Evolutionary conservation across 1,139 yeast species (phyloP), one percentile per base, ranked within the genome.

Genomic region (Geotrichum macrosporum): DNA sequence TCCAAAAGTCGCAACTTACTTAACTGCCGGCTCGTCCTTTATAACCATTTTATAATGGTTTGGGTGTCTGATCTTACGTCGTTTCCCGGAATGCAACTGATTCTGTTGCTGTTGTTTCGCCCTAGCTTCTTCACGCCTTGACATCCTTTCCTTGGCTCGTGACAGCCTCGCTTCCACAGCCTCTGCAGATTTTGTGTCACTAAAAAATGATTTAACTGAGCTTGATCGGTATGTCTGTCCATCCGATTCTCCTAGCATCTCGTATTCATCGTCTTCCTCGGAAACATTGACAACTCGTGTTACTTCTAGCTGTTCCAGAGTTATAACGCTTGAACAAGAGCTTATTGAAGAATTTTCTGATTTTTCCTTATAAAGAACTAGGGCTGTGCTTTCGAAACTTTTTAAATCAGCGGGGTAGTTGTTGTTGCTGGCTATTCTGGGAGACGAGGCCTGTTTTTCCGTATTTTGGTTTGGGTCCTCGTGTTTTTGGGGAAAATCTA

Each of bases 11-110:
- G n/a, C n/a, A n/a, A n/a, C n/a, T n/a, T n/a, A 5, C 15, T 29
- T 10, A 9, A 29, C 15, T n/a, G n/a, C n/a, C 15, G 32, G 32
- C 32, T 29, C 32, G 8, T 29, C 15, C n/a, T 29, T 29, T 10
- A 24, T 6, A 24, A 24, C n/a, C 27, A 10, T 24, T 24, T 6
- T 24, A 6, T 8, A 29, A 29, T 29, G 13, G 2, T 16, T 13
- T 22, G 40, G 15, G 18, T 22, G 40, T 15, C 32, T n/a, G 10
- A 36, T 18, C 32, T 36, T 36, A 16, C 40, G 30, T 36, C 40
- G 21, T 31, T 37, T 27, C 10, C 27, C 4, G 10, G 18, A 13
- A 13, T 27, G 27, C 24, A 26, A 9, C 4, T 21, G 39, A 13
- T 10, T 10, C 31, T 35, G 30, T 6, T 37, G n/a, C n/a, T n/a